Base-by-base conservation (phyloP, 352 stramenopile genomes). In the Plasmopara muralis region DNA sequence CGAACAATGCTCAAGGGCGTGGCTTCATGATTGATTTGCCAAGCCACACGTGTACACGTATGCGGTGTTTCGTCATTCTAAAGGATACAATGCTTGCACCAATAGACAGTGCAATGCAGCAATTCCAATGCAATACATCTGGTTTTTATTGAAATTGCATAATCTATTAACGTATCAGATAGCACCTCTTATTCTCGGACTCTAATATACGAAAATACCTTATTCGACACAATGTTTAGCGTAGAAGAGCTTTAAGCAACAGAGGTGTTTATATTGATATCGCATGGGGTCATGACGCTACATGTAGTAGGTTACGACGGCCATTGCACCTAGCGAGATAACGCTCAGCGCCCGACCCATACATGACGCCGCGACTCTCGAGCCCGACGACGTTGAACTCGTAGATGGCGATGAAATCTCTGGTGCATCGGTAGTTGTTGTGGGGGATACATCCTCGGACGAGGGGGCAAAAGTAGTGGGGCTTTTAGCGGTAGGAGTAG, bases 301-400 rank as follows among this genome's bases (percentile, higher is more conserved):
- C 43, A 66, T 25, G 38, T 62, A 53, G 50, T 53, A 64, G 9
- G 55, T 50, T 43, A 53, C 54, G n/a, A 63, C 54, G n/a, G 47
- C 52, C 10, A 64, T 20, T 6, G 53, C 51, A 16, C 47, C 61
- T 37, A 64, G 28, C 1, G 59, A 55, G 28, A 60, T 31, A n/a
- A 64, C 53, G 12, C 63, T 45, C 15, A 71, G 9, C 6, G 59
- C 50, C 0, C 55, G 41, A 1, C 44, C 53, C 5, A 57, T 46
- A 13, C 41, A 28, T 45, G 62, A 71, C 33, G 59, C 55, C 13
- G 62, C 61, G n/a, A 50, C 59, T 35, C 57, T 68, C 7, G 63
- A 71, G 29, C 59, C 63, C 44, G 58, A 58, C 33, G 50, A 60
- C 20, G 42, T 35, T 35, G 2, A 1, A 35, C 7, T 5, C 10